phyloP scores from a whole-genome alignment of 495 filamentous ascomycete species.

The Aspergillus diversus region DNA sequence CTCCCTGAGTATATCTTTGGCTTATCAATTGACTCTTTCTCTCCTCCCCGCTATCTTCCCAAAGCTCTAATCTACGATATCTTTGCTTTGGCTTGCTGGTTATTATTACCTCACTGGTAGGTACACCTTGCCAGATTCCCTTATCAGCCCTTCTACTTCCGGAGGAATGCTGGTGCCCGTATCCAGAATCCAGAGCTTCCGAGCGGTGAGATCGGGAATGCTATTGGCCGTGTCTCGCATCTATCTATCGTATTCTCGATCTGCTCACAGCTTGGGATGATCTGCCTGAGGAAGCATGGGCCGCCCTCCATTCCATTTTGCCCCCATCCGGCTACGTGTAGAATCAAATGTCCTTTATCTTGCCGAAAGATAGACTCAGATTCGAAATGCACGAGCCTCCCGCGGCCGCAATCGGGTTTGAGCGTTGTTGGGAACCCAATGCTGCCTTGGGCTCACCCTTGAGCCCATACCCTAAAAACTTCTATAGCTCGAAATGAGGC shows the following conservation, averaged over 20 bases:
- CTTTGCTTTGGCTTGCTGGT: constrained; percentile 1
- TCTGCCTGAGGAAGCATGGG: constrained; percentile 4
- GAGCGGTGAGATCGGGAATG: constrained; percentile 14
- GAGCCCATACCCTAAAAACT: background rate
- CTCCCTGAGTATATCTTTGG: background rate
- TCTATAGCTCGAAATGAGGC: background rate
- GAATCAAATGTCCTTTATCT: background rate
- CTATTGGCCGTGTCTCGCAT: constrained; percentile 14
- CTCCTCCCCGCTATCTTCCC: constrained; percentile 1
- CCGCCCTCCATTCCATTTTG: constrained; percentile 4
- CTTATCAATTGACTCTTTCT: constrained; percentile 14
- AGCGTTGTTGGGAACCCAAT: constrained; percentile 6
- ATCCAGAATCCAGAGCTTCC: constrained; percentile 8
- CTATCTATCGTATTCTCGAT: constrained; percentile 17
- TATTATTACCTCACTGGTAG: constrained; percentile 18
- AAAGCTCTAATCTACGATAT: constrained; percentile 4
- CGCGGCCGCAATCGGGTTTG: constrained; percentile 1
- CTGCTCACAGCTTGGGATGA: constrained; percentile 5
- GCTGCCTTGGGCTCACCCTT: constrained; percentile 13
- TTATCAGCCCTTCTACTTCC: constrained; percentile 1
- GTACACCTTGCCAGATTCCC: constrained; percentile 4
- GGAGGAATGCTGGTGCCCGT: constrained; percentile 6
- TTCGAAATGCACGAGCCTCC: constrained; percentile 1
- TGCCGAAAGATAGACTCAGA: background rate
- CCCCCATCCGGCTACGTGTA: background rate